phyloP scores from a whole-genome alignment of 2,329 filamentous ascomycete species.

The Phaeosphaeria sp. region DNA sequence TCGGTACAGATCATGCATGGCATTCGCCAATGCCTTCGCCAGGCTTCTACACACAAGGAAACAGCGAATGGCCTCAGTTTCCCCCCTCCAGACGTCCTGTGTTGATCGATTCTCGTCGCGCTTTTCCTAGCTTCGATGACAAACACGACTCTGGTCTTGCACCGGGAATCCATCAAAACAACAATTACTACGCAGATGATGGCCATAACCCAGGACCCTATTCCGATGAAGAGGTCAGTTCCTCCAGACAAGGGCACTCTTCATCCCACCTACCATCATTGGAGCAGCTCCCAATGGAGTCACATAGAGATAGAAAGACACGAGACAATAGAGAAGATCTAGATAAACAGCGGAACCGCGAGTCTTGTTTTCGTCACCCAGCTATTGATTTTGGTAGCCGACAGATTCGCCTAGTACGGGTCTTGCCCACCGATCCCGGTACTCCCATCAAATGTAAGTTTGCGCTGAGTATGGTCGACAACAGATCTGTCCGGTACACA shows the following conservation, averaged over 20 bases:
- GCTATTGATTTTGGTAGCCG: background rate
- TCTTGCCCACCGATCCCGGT: background rate
- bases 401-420: background rate
- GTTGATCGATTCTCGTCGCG: background rate
- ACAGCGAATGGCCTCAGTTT: background rate
- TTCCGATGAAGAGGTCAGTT: background rate
- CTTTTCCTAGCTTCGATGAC: background rate
- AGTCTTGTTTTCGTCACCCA: background rate
- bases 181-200: background rate
- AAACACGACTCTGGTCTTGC: background rate
- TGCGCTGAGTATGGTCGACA: background rate
- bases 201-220: background rate
- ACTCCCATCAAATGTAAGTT: background rate
- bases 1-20: background rate
- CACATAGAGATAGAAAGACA: background rate
- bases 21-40: background rate
- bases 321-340: background rate
- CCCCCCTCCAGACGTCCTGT: background rate
- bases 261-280: too few species aligned
- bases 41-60: background rate
- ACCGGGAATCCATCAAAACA: background rate
- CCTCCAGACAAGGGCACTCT: background rate
- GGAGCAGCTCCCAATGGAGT: background rate
- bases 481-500: conserved; percentile 14
- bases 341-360: background rate